Conservation (phyloP, 495 filamentous ascomycete species). For the Xeromyces bisporus region DNA sequence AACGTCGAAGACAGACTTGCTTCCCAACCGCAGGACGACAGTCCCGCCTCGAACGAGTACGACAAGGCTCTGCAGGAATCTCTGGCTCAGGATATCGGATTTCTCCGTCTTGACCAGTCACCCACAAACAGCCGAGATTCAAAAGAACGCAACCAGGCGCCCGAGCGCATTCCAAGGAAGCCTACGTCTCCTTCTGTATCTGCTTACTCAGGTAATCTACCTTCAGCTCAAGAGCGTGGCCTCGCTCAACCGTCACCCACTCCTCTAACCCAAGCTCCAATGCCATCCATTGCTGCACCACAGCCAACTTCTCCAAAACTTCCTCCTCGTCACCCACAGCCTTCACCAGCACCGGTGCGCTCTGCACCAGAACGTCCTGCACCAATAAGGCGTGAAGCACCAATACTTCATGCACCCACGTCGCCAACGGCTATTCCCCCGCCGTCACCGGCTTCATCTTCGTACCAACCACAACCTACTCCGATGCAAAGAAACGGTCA, state of each 20-base stretch:
- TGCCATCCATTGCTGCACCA: constrained; percentile 1
- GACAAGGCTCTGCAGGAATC: constrained; percentile 42
- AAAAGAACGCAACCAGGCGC: constrained; percentile 5
- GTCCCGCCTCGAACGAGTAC: constrained; percentile 35
- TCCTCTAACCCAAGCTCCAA: constrained; percentile 1
- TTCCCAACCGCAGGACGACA: constrained; percentile 14
- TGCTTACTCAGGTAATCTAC: constrained; percentile 22
- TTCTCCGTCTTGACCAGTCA: constrained; percentile 20
- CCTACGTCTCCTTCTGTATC: constrained; percentile 1
- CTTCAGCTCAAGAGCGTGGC: constrained; percentile 31
- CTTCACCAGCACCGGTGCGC: background rate
- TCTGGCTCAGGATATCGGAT: constrained; percentile 40
- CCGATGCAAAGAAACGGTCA: background rate
- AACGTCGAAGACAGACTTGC: constrained; percentile 19
- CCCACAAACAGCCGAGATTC: constrained; percentile 7
- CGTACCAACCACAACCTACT: background rate
- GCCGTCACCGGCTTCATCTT: background rate
- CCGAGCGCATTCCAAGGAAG: constrained; percentile 15
- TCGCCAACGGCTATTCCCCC: background rate
- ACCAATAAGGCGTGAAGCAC: too few relatives aligned
- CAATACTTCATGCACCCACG: background rate
- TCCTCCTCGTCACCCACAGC: background rate
- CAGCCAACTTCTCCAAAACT: background rate
- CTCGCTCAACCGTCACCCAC: background rate
- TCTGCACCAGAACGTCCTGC: too few relatives aligned